Base-by-base conservation (phyloP, 2,329 filamentous ascomycete species). In the Alternaria sp. region DNA sequence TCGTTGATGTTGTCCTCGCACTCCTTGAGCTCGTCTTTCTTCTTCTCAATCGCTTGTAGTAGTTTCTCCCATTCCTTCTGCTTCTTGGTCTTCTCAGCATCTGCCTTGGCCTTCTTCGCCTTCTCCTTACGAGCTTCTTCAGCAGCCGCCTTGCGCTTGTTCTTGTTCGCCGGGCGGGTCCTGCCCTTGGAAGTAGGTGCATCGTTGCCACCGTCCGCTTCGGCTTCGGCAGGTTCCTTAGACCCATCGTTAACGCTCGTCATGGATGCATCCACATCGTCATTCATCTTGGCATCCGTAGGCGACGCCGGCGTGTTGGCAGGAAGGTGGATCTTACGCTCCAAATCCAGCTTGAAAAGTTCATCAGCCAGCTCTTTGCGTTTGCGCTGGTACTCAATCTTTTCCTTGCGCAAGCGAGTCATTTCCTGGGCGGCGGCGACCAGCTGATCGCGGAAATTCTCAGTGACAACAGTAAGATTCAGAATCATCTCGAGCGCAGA, bases 321-420 rank as follows among this genome's bases (percentile, higher is more conserved):
- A 1, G 91, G 91, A 15, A 92, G 81, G 23, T 92, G 81, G 45
- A 90, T 88, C 79, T 92, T 93, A 61, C 89, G 87, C 77, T 93
- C 88, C 57, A 93, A 90, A 67, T 93, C 90, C 2, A 93, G 83
- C 25, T 84, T 82, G 66, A 89, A 89, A 25, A 95, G 82, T 57
- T 93, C 90, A 77, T 93, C 90, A 36, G 90, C 82, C 83, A 84
- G 80, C 69, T 83, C 81, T 78, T 90, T 91, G 67, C 91, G 89
- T 70, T 91, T 88, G 68, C 93, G 88, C 81, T 98, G 95, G 81
- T 89, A 91, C 68, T 97, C 93, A 65, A 97, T 97, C 83, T 97
- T 97, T 77, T 96, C 92, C 80, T 99, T 99, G 53, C 96, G 90
- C 75, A 96, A 93, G 58, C 90, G 89, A 2, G 96, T 99, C 94